These are phyloP conservation scores for Monosiga brevicollis DNA, from an alignment of 78 protist genomes.

Conservation along the genomic window DNA sequence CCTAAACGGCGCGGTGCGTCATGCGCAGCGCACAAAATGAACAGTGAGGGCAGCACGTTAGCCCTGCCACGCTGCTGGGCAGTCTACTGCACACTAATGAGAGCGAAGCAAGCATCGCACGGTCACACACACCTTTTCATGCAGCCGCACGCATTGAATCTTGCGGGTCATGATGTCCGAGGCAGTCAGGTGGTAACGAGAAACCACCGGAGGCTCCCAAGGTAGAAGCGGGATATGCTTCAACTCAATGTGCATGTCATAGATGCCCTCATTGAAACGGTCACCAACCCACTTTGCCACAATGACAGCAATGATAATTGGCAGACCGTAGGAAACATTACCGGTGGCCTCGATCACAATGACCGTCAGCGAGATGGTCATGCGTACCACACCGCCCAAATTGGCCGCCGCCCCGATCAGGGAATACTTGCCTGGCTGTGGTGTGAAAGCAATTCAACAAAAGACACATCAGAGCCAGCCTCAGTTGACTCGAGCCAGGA, in stretches of 20 bases:
- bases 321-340: slow-evolving; percentile 37
- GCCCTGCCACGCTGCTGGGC: no score
- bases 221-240: slow-evolving; percentile 63
- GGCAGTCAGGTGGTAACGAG: not conserved
- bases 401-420: slow-evolving; percentile 75
- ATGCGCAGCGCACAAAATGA: no score
- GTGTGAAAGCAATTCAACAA: no score
- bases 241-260: slow-evolving; percentile 49
- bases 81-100: no score
- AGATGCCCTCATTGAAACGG: slow-evolving; percentile 55
- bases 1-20: slow-evolving; percentile 1
- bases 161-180: not conserved
- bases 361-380: slow-evolving; percentile 71
- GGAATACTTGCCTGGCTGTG: slow-evolving; percentile 62
- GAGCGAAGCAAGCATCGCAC: no score
- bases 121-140: not conserved
- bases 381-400: slow-evolving; percentile 74
- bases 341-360: slow-evolving; percentile 65
- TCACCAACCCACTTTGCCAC: slow-evolving; percentile 58
- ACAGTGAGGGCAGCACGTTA: no score
- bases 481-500: no score
- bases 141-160: not conserved
- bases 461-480: no score
- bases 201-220: slow-evolving; percentile 35
- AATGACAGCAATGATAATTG: slow-evolving; percentile 68